Evolutionary conservation across 2,329 filamentous ascomycete genomes (phyloP).

Genomic region (Cercospora nicotianae): DNA sequence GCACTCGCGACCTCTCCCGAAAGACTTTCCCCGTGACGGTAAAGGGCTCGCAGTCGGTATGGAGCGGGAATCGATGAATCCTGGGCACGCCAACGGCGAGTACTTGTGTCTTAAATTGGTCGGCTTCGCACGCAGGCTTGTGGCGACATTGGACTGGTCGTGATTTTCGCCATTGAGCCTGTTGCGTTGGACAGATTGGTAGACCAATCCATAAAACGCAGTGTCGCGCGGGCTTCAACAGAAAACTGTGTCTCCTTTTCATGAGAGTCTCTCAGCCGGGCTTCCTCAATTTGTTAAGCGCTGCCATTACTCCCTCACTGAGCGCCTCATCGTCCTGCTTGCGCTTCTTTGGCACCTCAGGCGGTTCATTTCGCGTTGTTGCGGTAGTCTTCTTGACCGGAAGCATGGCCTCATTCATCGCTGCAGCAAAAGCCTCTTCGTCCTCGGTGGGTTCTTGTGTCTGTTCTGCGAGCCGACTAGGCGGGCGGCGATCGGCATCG

Average conservation of each 20-base stretch:
- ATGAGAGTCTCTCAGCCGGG: slow-evolving; percentile 8
- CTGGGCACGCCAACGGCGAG: slow-evolving; percentile 24
- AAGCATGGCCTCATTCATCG: slow-evolving; percentile 27
- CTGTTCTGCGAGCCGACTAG: slow-evolving; percentile 37
- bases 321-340: slow-evolving; percentile 48
- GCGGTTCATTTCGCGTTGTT: neutral
- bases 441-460: slow-evolving; percentile 41
- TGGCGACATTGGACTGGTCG: slow-evolving; percentile 33
- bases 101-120: slow-evolving; percentile 38
- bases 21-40: slow-evolving; percentile 28
- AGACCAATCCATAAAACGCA: neutral
- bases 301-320: slow-evolving; percentile 60
- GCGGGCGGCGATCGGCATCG: slow-evolving; percentile 42
- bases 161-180: slow-evolving; percentile 3
- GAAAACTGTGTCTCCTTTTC: neutral
- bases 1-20: slow-evolving; percentile 37
- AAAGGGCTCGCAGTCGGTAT: slow-evolving; percentile 21
- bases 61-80: neutral
- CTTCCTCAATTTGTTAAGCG: slow-evolving; percentile 56
- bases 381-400: slow-evolving; percentile 6
- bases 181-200: neutral
- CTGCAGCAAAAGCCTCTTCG: slow-evolving; percentile 48
- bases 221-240: neutral
- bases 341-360: slow-evolving; percentile 35
- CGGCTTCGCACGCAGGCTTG: slow-evolving; percentile 28